A percentile compares a stretch with the other conserved stretches of the same genome.
Evolutionary conservation across 73 alveolate species (phyloP).

Genomic region (Symbiodinium pilosum): DNA sequence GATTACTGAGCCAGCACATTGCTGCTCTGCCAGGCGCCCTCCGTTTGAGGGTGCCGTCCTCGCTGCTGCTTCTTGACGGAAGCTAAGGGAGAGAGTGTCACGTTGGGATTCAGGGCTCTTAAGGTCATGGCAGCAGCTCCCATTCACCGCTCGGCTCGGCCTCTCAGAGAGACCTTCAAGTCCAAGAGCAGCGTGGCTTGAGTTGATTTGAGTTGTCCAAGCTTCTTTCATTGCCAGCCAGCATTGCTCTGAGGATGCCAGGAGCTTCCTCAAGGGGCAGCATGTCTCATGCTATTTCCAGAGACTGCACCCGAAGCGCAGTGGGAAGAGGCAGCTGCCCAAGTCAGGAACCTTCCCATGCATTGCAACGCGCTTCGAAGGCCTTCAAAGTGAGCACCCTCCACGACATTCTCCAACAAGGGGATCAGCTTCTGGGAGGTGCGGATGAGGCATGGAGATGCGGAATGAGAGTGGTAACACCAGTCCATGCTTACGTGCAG

Average conservation of each 20-base stretch:
- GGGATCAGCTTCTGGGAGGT: not conserved
- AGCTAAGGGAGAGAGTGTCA: too few species aligned
- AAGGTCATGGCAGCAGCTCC: not conserved
- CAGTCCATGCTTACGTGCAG: not conserved
- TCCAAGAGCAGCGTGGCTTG: not conserved
- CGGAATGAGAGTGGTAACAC: too few species aligned
- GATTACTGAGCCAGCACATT: not conserved
- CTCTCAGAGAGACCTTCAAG: not conserved
- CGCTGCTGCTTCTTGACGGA: not conserved
- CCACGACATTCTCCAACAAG: not conserved
- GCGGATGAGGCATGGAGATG: not conserved
- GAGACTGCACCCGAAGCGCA: not conserved
- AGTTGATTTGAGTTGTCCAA: not conserved
- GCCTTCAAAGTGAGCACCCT: not conserved
- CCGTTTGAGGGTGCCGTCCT: conserved; percentile 4
- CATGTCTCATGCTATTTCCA: not conserved
- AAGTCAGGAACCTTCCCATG: too few species aligned
- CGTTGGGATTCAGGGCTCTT: too few species aligned
- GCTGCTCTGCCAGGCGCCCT: not conserved
- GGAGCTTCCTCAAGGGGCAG: not conserved
- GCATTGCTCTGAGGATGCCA: not conserved
- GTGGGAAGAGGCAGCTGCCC: too few species aligned
- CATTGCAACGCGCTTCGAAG: not conserved
- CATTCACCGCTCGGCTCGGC: not conserved
- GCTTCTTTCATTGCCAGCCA: not conserved